Conservation (phyloP, 1,139 yeast species). For the Pichia sp. region DNA sequence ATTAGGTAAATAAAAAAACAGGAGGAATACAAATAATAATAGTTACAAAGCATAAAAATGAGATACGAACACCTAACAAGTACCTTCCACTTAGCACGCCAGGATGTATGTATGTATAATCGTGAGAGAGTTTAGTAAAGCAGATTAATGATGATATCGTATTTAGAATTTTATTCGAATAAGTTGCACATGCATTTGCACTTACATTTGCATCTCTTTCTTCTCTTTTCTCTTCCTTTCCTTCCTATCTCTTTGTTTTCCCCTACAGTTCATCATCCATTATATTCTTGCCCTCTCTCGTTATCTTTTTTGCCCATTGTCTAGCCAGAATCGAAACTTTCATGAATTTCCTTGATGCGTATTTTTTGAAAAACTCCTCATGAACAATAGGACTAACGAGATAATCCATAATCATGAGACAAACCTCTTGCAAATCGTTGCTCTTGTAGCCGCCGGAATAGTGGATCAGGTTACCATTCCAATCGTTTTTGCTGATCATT, state of each 20-base stretch:
- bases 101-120: background rate
- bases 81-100: background rate
- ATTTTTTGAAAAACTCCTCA: constrained; percentile 91
- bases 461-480: constrained; percentile 82
- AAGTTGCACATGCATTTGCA: too few species aligned
- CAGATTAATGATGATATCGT: constrained; percentile 1
- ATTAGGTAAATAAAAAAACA: background rate
- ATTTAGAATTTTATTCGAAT: background rate
- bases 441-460: constrained; percentile 90
- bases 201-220: background rate
- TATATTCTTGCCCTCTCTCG: constrained; percentile 36
- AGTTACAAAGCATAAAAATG: constrained; percentile 1
- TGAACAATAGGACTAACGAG: constrained; percentile 81
- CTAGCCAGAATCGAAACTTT: constrained; percentile 85
- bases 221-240: background rate
- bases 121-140: background rate
- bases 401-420: constrained; percentile 72
- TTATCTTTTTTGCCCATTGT: constrained; percentile 78
- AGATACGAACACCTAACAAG: background rate
- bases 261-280: constrained; percentile 27
- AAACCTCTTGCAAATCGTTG: constrained; percentile 64
- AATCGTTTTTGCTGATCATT: constrained; percentile 67
- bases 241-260: background rate
- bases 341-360: constrained; percentile 86
- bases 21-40: constrained; percentile 1